Evolutionary conservation across 208 protist species (phyloP).

Genomic region (Acanthamoeba triangularis): DNA sequence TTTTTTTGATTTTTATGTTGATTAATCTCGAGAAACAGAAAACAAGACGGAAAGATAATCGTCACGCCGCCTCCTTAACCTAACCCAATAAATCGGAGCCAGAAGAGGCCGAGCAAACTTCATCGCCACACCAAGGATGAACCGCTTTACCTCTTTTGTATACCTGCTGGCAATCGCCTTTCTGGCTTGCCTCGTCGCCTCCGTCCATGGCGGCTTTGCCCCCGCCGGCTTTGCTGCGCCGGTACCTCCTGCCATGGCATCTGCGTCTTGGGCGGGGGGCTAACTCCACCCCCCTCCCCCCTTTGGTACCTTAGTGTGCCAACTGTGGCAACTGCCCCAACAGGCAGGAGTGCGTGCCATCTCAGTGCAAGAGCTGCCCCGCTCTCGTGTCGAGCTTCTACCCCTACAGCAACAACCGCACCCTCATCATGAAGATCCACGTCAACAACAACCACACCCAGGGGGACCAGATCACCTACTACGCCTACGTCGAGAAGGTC

Average conservation of each 20-base stretch:
- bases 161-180: too few species aligned
- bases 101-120: too few species aligned
- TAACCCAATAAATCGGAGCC: too few species aligned
- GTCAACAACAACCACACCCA: conserved; percentile 63
- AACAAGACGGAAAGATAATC: background rate
- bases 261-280: background rate
- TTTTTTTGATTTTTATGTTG: background rate
- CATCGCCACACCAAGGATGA: too few species aligned
- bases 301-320: background rate
- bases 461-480: conserved; percentile 59
- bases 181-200: too few species aligned
- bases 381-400: conserved; percentile 31
- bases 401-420: conserved; percentile 48
- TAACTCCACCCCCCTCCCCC: background rate
- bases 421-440: conserved; percentile 62
- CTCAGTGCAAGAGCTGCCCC: conserved; percentile 38
- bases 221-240: background rate
- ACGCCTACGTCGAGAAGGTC: background rate
- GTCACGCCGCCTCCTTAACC: background rate
- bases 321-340: conserved; percentile 33
- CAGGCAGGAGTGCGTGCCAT: conserved; percentile 11
- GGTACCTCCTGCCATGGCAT: background rate
- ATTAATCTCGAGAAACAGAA: background rate
- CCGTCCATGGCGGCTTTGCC: too few species aligned
- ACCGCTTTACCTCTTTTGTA: too few species aligned